Evolutionary conservation across 2,329 filamentous ascomycete species (phyloP), one percentile per base, ranked within the genome.

Genomic region (Chaetomium strumarium): DNA sequence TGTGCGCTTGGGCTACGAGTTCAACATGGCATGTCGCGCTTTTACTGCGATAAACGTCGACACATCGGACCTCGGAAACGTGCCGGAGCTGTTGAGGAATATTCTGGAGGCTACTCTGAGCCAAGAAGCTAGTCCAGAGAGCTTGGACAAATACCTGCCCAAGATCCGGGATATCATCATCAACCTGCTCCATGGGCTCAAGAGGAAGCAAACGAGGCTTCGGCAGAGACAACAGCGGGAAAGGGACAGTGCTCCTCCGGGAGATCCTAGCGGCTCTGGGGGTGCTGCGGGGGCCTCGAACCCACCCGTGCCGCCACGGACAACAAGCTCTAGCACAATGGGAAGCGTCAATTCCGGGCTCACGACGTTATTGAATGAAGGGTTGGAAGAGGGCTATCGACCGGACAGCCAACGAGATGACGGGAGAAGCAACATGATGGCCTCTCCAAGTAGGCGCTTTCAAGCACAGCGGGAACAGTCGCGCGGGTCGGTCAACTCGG

Each of bases 151-250:
- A 67, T 99, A 95, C 68, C 75, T 99, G 31, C 93, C 93, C 1
- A 83, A 88, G 54, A 99, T 99, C 68, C 85, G 93, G 63, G 93
- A 99, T 69, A 99, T 99, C 64, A 99, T 99, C 66, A 97, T 99
- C 70, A 96, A 95, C 67, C 77, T 99, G 30, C 79, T 99, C 9
- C 93, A 99, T 67, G 93, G 93, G 2, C 73, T 99, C 58, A 99
- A 99, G 75, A 86, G 92, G 70, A 99, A 99, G 69, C 93, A 99
- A 67, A 91, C 95, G 65, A 89, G 90, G 63, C 72, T 99, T 63
- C 75, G 83, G 29, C 81, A 84, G 63, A 83, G 79, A 58, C 79
- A 84, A 60, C 68, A 74, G 4, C 74, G 78, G 52, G 81, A 85
- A 11, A 77, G 74, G 50, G 76, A 77, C 71, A 80, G 58, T 29